Percentiles rank a stretch among this genome's conserved stretches.
Evolutionary conservation across 257 asterid genomes (phyloP).

Genomic region (Echites panduratus): DNA sequence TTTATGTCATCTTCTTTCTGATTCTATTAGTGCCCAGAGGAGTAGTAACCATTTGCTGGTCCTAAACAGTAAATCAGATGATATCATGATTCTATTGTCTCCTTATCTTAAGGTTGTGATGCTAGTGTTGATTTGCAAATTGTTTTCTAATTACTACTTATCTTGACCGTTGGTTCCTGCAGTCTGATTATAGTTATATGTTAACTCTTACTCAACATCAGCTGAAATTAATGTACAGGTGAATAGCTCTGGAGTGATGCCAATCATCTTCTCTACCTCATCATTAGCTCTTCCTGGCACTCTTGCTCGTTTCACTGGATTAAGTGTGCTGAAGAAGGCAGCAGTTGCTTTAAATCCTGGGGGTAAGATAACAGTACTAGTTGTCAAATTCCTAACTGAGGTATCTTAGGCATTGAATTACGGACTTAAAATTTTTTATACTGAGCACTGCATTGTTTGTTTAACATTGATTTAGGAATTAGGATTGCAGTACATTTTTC

Average conservation of each 20-base stretch:
- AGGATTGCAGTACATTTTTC: not conserved
- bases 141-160: not conserved
- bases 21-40: not conserved
- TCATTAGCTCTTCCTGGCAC: slow-evolving; percentile 95
- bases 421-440: not conserved
- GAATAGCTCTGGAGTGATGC: slow-evolving; percentile 98
- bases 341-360: slow-evolving; percentile 87
- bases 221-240: slow-evolving; percentile 43
- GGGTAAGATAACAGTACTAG: slow-evolving; percentile 41
- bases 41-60: not conserved
- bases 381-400: not conserved
- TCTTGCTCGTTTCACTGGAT: slow-evolving; percentile 92
- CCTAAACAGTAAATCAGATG: not conserved
- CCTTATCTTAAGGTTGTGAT: not conserved
- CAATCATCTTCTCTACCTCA: slow-evolving; percentile 96
- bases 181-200: not conserved
- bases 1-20: not conserved
- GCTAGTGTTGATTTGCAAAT: not conserved
- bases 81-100: not conserved
- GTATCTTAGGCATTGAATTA: not conserved
- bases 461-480: not conserved
- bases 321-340: slow-evolving; percentile 62
- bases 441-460: not conserved
- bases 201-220: not conserved
- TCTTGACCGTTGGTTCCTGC: not conserved